These are phyloP conservation scores for Musa troglodytarum DNA, from an alignment of 176 grass and related monocot species.

Conservation along the genomic window DNA sequence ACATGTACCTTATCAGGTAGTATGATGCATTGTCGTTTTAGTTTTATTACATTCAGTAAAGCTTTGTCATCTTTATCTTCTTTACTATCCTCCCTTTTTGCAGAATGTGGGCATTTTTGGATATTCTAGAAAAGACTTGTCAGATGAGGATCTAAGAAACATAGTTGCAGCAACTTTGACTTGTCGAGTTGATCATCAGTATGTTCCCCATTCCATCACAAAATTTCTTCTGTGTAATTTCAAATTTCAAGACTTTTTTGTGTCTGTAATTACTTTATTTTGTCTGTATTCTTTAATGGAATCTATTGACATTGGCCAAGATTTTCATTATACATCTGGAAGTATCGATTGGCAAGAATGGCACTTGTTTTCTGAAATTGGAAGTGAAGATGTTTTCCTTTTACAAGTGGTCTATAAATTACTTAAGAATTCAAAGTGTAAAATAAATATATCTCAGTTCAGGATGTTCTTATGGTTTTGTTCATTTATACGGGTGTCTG, in stretches of 20 bases:
- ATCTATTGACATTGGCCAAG: background rate
- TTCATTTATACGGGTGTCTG: background rate
- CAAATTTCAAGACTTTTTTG: background rate
- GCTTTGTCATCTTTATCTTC: no score
- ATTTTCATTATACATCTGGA: background rate
- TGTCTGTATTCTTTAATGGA: background rate
- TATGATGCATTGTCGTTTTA: no score
- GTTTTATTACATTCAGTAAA: no score
- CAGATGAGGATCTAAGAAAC: slow-evolving; percentile 61
- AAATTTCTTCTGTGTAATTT: background rate
- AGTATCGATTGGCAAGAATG: background rate
- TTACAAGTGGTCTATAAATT: background rate
- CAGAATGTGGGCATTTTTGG: slow-evolving; percentile 97
- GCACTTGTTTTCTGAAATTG: background rate
- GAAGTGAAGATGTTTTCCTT: background rate
- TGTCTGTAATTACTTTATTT: background rate
- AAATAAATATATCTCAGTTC: background rate
- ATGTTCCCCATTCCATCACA: slow-evolving; percentile 23
- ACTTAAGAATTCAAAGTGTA: background rate
- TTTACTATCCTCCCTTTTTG: slow-evolving; percentile 25
- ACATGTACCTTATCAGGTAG: background rate
- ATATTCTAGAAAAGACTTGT: slow-evolving; percentile 75
- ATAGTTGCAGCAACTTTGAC: slow-evolving; percentile 85
- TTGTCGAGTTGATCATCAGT: slow-evolving; percentile 90
- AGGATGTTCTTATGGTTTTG: background rate